Evolutionary conservation across 768 basidiomycete species (phyloP), one percentile per base, ranked within the genome.

Genomic region (Boletellus sp.): DNA sequence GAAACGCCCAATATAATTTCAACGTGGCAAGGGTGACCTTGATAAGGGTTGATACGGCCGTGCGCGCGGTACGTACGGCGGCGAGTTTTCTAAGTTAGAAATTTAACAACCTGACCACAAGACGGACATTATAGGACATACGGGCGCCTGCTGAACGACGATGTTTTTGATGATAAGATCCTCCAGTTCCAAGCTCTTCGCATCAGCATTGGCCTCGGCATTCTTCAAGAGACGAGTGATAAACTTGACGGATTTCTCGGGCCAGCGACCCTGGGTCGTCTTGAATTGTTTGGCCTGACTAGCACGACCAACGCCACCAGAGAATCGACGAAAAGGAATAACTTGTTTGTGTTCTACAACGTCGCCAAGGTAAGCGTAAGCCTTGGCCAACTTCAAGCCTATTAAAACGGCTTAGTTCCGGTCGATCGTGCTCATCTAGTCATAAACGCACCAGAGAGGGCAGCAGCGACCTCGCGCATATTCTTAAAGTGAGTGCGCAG

Each of bases 401-500:
- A 33, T 41, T 45, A 11, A 32, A 42, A 22, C 7, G 11, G n/a
- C 17, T 57, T 48, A 49, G 46, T 50, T 39, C 44, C 6, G 19
- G 20, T 24, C n/a, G 42, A 40, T 28, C 9, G 33, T 13, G 26
- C 0, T 5, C 22, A 40, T 22, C 19, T 32, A 19, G 51, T 51
- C 34, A 28, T 36, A n/a, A 36, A 72, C 79, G 64, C 57, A 92
- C 94, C 94, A 58, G 85, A 81, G 57, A 97, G 78, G 59, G 90
- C 93, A 57, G 95, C 95, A 45, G 90, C 94, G 49, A 98, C 96
- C 75, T 99, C 96, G 56, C 91, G 86, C 92, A 96, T 98, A 83
- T 98, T 99, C 87, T 99, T 99, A 85, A 96, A 99, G 78, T 97
- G 95, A 42, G 96, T 98, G 64, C 94, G 90, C 67, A 96, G 84